phyloP scores from a whole-genome alignment of 2,329 filamentous ascomycete species.

The Cladorrhinum sp. region DNA sequence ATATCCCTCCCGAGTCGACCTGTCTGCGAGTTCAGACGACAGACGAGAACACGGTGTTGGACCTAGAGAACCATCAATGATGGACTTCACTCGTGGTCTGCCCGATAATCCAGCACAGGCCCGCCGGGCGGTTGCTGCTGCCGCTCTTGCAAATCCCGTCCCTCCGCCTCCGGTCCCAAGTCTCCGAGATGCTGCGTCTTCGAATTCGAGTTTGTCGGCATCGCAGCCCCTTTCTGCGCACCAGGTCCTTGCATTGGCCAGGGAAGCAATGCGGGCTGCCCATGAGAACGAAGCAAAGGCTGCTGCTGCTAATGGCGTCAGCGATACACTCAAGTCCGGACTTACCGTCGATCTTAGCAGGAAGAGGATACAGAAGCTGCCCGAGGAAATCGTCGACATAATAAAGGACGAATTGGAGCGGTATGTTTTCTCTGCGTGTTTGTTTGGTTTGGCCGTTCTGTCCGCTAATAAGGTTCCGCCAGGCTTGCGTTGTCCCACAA shows the following conservation, averaged over 20 bases:
- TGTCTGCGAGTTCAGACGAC: not conserved
- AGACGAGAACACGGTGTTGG: slow-evolving; percentile 17
- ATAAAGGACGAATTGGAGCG: slow-evolving; percentile 72
- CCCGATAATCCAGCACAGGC: slow-evolving; percentile 38
- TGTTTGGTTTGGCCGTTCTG: slow-evolving; percentile 3
- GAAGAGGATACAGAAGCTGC: slow-evolving; percentile 67
- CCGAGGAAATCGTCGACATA: slow-evolving; percentile 71
- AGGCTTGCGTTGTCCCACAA: slow-evolving; percentile 83
- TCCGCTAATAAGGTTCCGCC: slow-evolving; percentile 17
- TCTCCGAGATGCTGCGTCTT: slow-evolving; percentile 46
- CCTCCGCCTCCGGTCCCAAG: slow-evolving; percentile 31
- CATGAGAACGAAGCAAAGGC: slow-evolving; percentile 63
- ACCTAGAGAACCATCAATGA: slow-evolving; percentile 20
- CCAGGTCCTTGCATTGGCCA: slow-evolving; percentile 64
- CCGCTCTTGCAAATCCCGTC: slow-evolving; percentile 27
- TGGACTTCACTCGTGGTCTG: slow-evolving; percentile 33
- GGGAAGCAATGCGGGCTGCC: slow-evolving; percentile 65
- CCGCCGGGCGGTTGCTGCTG: slow-evolving; percentile 31
- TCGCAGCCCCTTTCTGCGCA: slow-evolving; percentile 54
- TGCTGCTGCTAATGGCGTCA: slow-evolving; percentile 57
- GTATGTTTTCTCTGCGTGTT: slow-evolving; percentile 42
- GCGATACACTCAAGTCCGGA: slow-evolving; percentile 63
- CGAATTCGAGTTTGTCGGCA: slow-evolving; percentile 47
- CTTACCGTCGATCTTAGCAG: slow-evolving; percentile 77
- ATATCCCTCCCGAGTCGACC: not conserved